Conservation (phyloP, 2,329 filamentous ascomycete genomes). For the Xylaria sp. region DNA sequence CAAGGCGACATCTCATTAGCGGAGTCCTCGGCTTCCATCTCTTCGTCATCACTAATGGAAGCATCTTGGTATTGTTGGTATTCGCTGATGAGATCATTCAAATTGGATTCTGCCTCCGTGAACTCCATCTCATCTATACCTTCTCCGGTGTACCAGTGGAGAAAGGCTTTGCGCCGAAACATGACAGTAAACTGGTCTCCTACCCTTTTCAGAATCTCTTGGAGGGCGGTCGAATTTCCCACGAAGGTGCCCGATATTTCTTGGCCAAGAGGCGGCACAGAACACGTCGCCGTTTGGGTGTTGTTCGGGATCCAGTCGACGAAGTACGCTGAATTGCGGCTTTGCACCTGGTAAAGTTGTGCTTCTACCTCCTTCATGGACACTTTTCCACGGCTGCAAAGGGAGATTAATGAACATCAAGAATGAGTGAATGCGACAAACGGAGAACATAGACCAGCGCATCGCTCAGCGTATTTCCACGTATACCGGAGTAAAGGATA, state of each 20-base stretch:
- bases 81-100: neutral
- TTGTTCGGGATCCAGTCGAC: slow-evolving; percentile 10
- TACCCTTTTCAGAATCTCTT: neutral
- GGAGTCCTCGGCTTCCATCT: neutral
- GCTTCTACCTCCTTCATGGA: neutral
- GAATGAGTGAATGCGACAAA: neutral
- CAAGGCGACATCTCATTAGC: too few relatives aligned
- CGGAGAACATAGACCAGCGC: neutral
- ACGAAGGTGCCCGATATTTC: neutral
- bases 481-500: neutral
- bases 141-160: neutral
- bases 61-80: neutral
- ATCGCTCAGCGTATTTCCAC: too few relatives aligned
- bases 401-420: neutral
- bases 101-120: neutral
- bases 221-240: neutral
- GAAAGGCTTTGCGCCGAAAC: neutral
- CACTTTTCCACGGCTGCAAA: neutral
- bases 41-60: neutral
- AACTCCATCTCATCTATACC: neutral
- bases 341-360: neutral
- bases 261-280: neutral
- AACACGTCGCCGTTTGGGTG: neutral
- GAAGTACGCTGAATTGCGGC: neutral
- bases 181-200: neutral